Percentiles rank a stretch among this genome's conserved stretches.
phyloP scores from a whole-genome alignment of 2,329 filamentous ascomycete genomes.

The Proliferodiscus dingleyae region DNA sequence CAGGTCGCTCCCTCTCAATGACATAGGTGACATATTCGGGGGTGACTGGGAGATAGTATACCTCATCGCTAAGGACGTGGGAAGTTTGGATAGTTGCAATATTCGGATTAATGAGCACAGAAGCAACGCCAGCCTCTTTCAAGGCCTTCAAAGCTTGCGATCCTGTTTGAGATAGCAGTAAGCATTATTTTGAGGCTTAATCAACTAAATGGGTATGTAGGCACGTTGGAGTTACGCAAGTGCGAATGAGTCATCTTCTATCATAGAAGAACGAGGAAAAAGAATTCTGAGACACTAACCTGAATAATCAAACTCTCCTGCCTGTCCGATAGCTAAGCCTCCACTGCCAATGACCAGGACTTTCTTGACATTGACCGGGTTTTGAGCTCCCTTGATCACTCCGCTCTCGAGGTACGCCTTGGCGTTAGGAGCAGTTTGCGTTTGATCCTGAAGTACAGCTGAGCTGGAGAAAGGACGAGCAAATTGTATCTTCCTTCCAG shows the following conservation, averaged over 20 bases:
- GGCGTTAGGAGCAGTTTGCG: constrained; percentile 70
- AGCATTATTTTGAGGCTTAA: constrained; percentile 11
- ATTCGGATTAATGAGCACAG: constrained; percentile 94
- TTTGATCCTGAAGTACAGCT: constrained; percentile 24
- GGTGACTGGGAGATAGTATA: constrained; percentile 97
- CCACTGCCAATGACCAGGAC: constrained; percentile 94
- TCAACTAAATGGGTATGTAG: constrained; percentile 1
- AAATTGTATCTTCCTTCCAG: constrained; percentile 23
- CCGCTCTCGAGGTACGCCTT: constrained; percentile 88
- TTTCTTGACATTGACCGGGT: constrained; percentile 89
- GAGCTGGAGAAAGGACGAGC: constrained; percentile 30
- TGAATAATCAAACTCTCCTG: constrained; percentile 98
- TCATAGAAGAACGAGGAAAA: constrained; percentile 1
- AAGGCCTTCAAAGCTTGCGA: constrained; percentile 95
- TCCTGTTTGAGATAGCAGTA: constrained; percentile 47
- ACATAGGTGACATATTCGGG: constrained; percentile 97
- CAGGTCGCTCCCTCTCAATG: constrained; percentile 90
- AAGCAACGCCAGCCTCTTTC: constrained; percentile 88
- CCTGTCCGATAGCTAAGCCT: constrained; percentile 93
- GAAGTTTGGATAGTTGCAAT: constrained; percentile 98
- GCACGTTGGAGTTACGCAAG: neutral
- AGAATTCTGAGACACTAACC: constrained; percentile 45
- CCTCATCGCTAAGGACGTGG: constrained; percentile 91
- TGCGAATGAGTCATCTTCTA: constrained; percentile 22
- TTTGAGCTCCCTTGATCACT: constrained; percentile 68